Evolutionary conservation across 768 basidiomycete genomes (phyloP).

Genomic region (Myochromella boudieri): DNA sequence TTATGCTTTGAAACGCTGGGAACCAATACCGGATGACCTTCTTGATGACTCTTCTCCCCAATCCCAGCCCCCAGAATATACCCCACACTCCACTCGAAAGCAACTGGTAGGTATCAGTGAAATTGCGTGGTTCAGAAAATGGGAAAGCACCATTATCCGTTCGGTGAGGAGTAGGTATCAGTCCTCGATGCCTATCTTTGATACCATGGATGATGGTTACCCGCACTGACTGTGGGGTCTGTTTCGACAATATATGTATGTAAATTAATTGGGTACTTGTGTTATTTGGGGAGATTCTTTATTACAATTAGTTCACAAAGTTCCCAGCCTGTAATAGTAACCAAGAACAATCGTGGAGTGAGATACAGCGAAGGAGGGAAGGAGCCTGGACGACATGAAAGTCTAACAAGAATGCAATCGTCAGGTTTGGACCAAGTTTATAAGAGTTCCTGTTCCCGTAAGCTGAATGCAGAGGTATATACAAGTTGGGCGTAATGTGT

Average conservation of each 20-base stretch:
- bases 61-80: constrained; percentile 8
- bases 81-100: too few species aligned
- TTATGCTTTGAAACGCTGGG: constrained; percentile 64
- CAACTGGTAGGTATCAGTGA: constrained; percentile 61
- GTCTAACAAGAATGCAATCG: neutral
- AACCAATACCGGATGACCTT: constrained; percentile 19
- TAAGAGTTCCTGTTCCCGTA: constrained; percentile 1
- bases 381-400: neutral
- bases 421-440: constrained; percentile 1
- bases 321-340: constrained; percentile 2
- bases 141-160: constrained; percentile 68
- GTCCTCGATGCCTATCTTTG: constrained; percentile 34
- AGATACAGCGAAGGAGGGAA: constrained; percentile 7
- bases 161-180: constrained; percentile 51
- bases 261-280: too few species aligned
- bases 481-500: neutral
- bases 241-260: too few species aligned
- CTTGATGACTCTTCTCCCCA: constrained; percentile 1
- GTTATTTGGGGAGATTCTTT: neutral
- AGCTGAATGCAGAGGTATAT: constrained; percentile 8
- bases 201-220: constrained; percentile 10
- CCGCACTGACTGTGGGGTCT: too few species aligned
- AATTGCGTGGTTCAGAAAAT: constrained; percentile 76
- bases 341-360: constrained; percentile 9
- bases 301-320: constrained; percentile 6